Evolutionary conservation across 352 stramenopile genomes (phyloP), one percentile per base, ranked within the genome.

Genomic region (Globisporangium abappressorium): DNA sequence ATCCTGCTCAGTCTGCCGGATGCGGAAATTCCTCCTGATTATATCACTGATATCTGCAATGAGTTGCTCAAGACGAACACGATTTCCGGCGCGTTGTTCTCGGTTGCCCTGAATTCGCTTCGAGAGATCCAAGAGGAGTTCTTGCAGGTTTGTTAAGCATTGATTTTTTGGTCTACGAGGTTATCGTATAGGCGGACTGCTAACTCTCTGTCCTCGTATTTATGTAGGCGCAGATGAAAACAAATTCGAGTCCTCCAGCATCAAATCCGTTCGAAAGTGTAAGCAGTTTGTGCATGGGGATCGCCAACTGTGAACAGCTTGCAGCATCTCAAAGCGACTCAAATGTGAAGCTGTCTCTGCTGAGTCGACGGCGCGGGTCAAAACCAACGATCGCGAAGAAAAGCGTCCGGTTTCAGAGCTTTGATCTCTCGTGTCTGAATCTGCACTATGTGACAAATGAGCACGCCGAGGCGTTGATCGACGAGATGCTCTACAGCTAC

Each of bases 401-500:
- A 38, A 72, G 70, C 65, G 80, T 92, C n/a, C 74, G 79, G 0
- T 92, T 92, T 41, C 84, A 75, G 20, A 84, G 74, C 24, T 92
- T 92, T 22, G 79, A 90, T 56, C 69, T 92, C 2, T 92, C 84
- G 7, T 87, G 81, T 28, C 54, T 90, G 22, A 81, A 80, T 51
- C 69, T 92, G 33, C 70, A 85, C 28, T 90, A 92, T 47, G 72
- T 84, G 28, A 73, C 80, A 9, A 70, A 89, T 46, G 71, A 80
- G 46, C 70, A 65, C n/a, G 68, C 81, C 5, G 77, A 75, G 18
- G 36, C 57, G 8, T 74, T 81, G 66, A 77, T 90, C 14, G 80
- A 89, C 49, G 62, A 73, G 11, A 71, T 90, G 24, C 56, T 92
- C 33, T 55, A 33, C 1, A 64, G 65, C 15, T 90, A 90, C 63